Base-by-base conservation (phyloP, 2,329 filamentous ascomycete species). In the Ampelomyces quisqualis region DNA sequence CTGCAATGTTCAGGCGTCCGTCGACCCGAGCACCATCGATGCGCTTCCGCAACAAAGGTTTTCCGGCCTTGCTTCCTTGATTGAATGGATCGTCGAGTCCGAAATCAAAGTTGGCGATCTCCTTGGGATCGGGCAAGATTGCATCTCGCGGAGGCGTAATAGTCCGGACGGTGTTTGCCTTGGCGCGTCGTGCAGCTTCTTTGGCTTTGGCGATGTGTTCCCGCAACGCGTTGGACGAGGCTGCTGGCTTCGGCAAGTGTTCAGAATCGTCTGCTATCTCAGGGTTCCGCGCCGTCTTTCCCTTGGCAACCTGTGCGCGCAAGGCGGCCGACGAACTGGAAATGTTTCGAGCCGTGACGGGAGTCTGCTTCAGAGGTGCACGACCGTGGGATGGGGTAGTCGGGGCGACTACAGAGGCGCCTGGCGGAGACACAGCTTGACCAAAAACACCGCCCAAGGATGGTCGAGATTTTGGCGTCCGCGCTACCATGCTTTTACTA, bases 131-230 rank as follows among this genome's bases (percentile, higher is more conserved):
- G 7, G 62, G 61, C 11, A 62, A 45, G 29, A 67, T 65, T 9
- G 60, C 55, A 32, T 63, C 60, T 24, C 54, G 56, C 14, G 63
- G 58, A 9, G 64, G 61, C 3, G 60, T 62, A 30, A 36, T 53
- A 14, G 54, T 57, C n/a, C 61, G 51, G 11, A 51, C 31, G 10
- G 51, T 56, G 7, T 55, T 46, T 4, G 47, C 39, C 40, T 57
- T 62, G 34, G 49, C 51, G 2, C 53, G 56, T 20, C 58, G 85
- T 2, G 90, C 89, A 4, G 90, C 90, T 47, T 61, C 63, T 64
- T 90, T 95, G 0, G 93, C 93, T 56, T 90, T 91, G 31, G 90
- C 89, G 50, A 98, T 97, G 43, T 93, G 91, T 38, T 96, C 90
- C 19, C 93, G 82, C 18, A 98, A 70, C 1, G 90, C 84, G 10